Base-by-base conservation (phyloP, 805 yeast species). In the Metahyphopichia silvanorum region DNA sequence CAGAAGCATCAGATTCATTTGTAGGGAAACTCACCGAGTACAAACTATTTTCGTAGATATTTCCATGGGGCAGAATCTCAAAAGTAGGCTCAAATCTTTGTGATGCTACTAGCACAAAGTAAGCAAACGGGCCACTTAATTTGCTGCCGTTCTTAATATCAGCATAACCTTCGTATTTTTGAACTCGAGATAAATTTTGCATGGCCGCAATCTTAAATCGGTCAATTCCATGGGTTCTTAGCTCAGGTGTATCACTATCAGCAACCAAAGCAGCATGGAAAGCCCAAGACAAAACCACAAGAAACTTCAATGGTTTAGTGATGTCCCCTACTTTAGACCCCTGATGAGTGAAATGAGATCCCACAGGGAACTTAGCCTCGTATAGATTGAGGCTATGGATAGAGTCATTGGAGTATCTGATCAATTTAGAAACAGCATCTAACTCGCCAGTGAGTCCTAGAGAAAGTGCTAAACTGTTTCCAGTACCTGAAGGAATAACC, bases 251-350 rank as follows among this genome's bases (percentile, higher is more conserved):
- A 42, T 86, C 91, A 32, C 89, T 77, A 35, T 82, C 82, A 19
- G 89, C 89, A 2, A 89, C 88, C 31, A 89, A 57, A 3, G 88
- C 76, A 2, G 96, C 87, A 57, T 89, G 97, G 41, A 87, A 75
- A 0, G 82, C 94, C 86, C 95, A 79, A 0, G 95, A 84, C 0
- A 77, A 67, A 7, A 88, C 94, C 2, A 86, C 86, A 12, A 74
- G 38, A 49, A 79, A 66, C 32, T 49, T 45, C n/a, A 57, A 39
- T 6, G 60, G 54, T 12, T 32, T 29, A 1, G 35, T 31, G 4
- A 50, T 31, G 6, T 35, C 36, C 5, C 24, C 27, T 1, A 29
- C 35, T 20, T 38, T 39, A 6, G 51, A 53, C 19, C 52, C 53
- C 21, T 46, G 48, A 1, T 44, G 35, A 16, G 49, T 33, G 26